Conservation (phyloP, 1,139 yeast genomes). For the Nakaseomyces nivariensis region DNA sequence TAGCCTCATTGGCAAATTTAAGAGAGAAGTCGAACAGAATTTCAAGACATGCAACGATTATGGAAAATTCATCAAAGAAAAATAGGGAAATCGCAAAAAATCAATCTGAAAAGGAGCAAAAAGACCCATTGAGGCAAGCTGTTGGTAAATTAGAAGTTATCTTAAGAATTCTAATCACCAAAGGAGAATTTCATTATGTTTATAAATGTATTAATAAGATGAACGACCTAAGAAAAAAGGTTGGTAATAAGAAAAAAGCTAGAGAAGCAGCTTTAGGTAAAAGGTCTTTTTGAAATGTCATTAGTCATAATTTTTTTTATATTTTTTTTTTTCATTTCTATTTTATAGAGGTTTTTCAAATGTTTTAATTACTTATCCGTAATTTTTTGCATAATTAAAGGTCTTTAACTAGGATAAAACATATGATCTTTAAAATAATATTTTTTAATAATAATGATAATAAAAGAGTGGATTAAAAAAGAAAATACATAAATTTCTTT, state of each 20-base stretch:
- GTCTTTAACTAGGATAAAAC: no score
- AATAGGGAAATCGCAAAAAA: slow-evolving; percentile 46
- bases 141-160: slow-evolving; percentile 57
- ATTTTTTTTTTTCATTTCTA: background rate
- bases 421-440: no score
- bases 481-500: no score
- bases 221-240: slow-evolving; percentile 50
- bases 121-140: slow-evolving; percentile 49
- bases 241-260: slow-evolving; percentile 46
- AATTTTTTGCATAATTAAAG: no score
- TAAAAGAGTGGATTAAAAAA: no score
- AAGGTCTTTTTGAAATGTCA: slow-evolving; percentile 4
- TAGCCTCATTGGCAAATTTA: background rate
- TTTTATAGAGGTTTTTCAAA: no score
- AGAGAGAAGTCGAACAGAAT: slow-evolving; percentile 19
- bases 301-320: background rate
- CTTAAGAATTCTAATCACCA: slow-evolving; percentile 43
- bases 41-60: slow-evolving; percentile 55
- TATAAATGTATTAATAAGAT: slow-evolving; percentile 51
- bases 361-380: no score
- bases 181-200: slow-evolving; percentile 40
- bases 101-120: slow-evolving; percentile 43
- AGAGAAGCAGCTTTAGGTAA: slow-evolving; percentile 12
- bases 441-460: no score
- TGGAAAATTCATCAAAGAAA: slow-evolving; percentile 62